Conservation (phyloP, 176 grass and related monocot genomes). For the Dendrocalamus sinicus region DNA sequence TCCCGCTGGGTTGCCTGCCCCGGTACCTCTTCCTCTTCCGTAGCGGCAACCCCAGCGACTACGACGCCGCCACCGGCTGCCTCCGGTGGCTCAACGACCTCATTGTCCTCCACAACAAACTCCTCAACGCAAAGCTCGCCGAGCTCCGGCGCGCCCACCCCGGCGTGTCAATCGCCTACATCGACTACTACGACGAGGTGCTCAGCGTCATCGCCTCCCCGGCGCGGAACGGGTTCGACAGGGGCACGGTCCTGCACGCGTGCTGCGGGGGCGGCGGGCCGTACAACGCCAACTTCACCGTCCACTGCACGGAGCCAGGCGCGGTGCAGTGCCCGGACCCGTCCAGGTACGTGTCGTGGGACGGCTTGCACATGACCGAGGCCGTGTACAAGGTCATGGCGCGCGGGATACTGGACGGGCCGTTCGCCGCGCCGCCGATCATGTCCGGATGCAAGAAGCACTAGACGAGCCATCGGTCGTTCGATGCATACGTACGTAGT, state of each 20-base stretch:
- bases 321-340: conserved; percentile 51
- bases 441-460: conserved; percentile 11
- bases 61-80: conserved; percentile 39
- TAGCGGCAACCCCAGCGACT: not conserved
- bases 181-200: conserved; percentile 52
- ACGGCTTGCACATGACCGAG: conserved; percentile 61
- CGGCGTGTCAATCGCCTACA: conserved; percentile 34
- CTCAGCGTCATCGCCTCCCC: not conserved
- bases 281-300: conserved; percentile 42
- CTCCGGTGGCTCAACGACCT: conserved; percentile 53
- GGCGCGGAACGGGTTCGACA: not conserved
- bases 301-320: conserved; percentile 32
- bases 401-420: conserved; percentile 20
- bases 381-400: conserved; percentile 53
- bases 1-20: conserved; percentile 53
- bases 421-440: conserved; percentile 41
- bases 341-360: conserved; percentile 43
- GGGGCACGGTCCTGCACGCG: not conserved
- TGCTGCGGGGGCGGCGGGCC: conserved; percentile 49
- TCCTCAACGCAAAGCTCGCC: conserved; percentile 31
- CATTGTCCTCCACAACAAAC: conserved; percentile 25
- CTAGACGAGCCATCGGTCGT: no score
- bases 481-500: no score
- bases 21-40: conserved; percentile 48
- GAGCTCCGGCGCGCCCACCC: conserved; percentile 31